These are phyloP conservation scores for Neurospora sp. DNA, from an alignment of 495 filamentous ascomycete genomes.

Conservation along the genomic window DNA sequence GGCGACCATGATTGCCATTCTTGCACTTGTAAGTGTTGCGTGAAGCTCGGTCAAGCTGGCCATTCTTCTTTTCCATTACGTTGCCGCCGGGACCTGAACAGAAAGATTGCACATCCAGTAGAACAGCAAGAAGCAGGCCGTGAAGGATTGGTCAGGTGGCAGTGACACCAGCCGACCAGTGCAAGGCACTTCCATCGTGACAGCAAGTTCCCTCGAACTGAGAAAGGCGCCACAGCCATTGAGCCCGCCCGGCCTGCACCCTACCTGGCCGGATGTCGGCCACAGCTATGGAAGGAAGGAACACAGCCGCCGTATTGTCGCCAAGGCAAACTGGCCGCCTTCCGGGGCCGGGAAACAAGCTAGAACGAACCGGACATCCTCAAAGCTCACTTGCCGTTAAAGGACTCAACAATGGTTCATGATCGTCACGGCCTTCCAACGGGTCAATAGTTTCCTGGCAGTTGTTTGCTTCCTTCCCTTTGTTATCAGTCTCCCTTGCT, in stretches of 20 bases:
- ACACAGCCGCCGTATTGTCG: background rate
- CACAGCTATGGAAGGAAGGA: background rate
- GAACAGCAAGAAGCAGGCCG: background rate
- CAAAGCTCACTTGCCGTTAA: background rate
- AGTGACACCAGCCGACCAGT: background rate
- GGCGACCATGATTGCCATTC: background rate
- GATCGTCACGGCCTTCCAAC: background rate
- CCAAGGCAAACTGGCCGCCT: background rate
- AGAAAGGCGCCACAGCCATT: too few relatives aligned
- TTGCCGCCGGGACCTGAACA: background rate
- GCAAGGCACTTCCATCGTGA: too few relatives aligned
- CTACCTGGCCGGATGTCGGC: background rate
- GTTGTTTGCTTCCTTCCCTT: background rate
- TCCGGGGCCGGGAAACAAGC: background rate
- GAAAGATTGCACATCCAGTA: background rate
- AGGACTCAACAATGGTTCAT: background rate
- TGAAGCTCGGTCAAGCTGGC: background rate
- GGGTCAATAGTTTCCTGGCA: background rate
- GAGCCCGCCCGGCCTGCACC: background rate
- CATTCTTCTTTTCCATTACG: background rate
- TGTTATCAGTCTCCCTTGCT: background rate
- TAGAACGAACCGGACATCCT: background rate
- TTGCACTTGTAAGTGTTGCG: background rate
- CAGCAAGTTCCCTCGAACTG: too few relatives aligned
- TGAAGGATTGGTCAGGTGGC: accelerated